Evolutionary conservation across 148 eudicot genomes (phyloP), one percentile per base, ranked within the genome.

Genomic region (Rhododendron molle): DNA sequence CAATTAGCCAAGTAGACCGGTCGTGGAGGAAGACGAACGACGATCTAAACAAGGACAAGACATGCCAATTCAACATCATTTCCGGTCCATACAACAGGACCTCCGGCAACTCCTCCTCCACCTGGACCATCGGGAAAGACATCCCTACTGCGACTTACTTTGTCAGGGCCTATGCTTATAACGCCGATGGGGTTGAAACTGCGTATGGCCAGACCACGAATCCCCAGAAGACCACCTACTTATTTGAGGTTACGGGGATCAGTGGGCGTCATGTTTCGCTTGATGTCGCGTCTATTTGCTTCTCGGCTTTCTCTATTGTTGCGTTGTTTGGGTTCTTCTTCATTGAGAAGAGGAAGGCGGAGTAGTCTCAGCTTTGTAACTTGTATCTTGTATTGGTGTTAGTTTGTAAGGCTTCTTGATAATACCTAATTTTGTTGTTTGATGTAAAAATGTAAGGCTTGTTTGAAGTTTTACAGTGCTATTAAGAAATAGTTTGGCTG

Each of bases 281-380:
- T 0, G 98, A 96, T 50, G 85, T 95, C 9, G 94, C 95, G 1
- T 88, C 98, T 0, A 90, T 85, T 13, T 89, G 89, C 62, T 96
- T 94, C 91, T 94, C 98, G 26, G 89, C 86, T 9, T 94, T 95
- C 81, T 92, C 96, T 0, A 56, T 96, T 13, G 78, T 92, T 40
- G 91, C 96, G 23, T 87, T 96, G 62, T 88, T 88, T 15, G 93
- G 88, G 34, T 96, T 96, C 94, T 96, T 94, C 88, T 93, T 85
- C 83, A 0, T 90, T 86, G 98, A 96, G 91, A 96, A 94, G 91
- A 91, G 88, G 62, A 89, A 87, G 58, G 88, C 44, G 12, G 3
- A 54, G 3, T 54, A 62, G 40, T 43, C 91, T 6, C 84, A 87
- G 58, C 83, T 26, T 15, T 85, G 85, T 7, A 40, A 18, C 38